Evolutionary conservation across 768 basidiomycete genomes (phyloP), one percentile per base, ranked within the genome.

Genomic region (Mrakia hoshinonis): DNA sequence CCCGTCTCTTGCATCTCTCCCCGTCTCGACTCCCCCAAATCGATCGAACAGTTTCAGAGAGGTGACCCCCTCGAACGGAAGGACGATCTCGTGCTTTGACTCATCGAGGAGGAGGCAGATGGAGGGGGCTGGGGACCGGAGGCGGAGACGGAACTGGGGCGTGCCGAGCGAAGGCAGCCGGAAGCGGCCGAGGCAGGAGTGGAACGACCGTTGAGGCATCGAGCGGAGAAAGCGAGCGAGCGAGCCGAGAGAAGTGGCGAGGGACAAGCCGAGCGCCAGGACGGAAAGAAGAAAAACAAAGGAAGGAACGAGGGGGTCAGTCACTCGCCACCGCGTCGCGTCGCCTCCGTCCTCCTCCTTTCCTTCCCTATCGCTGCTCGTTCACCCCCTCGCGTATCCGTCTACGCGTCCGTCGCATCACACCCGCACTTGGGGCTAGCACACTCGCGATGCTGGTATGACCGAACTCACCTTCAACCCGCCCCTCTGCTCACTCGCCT

Each of bases 71-170:
- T 26, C 26, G 22, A 72, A 55, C 6, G 70, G 70, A 39, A 72
- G 58, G 64, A 72, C 62, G 26, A 72, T 67, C 55, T 72, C 70
- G 46, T 72, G 70, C 10, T 51, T n/a, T 34, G 62, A 52, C 36
- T 67, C 70, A 64, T 72, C 70, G 39, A 72, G 52, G 7, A 72
- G 65, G 10, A 72, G 52, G 38, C 70, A 72, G 34, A 72, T 55
- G 29, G 64, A 66, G 22, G 70, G 64, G n/a, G n/a, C n/a, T 11
- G 70, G 70, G 12, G 52, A 47, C 0, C 70, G 36, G 24, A 64
- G 48, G 3, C 70, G 51, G 36, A 72, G 52, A 9, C 70, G 70
- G 39, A 72, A 72, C 70, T 72, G 64, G 20, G 22, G n/a, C n/a
- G n/a, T n/a, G n/a, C n/a, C n/a, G n/a, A n/a, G n/a, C n/a, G n/a